phyloP scores from a whole-genome alignment of 371 early-diverging fungal genomes.

The Batrachochytrium dendrobatidis region DNA sequence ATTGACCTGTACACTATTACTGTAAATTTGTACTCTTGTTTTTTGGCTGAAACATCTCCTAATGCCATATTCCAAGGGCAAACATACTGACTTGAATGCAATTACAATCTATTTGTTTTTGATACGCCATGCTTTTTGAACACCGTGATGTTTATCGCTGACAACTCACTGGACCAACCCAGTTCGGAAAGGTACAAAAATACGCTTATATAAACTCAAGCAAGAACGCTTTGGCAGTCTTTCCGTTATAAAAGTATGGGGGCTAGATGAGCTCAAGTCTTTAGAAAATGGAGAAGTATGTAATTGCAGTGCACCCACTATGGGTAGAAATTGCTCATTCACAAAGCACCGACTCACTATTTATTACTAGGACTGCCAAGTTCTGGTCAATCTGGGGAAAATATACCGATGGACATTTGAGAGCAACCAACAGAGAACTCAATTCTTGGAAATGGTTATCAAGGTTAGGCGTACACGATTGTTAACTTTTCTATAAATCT shows the following conservation, averaged over 20 bases:
- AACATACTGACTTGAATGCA: too few relatives aligned
- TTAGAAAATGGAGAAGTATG: conserved; percentile 32
- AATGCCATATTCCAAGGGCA: too few relatives aligned
- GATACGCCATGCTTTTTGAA: too few relatives aligned
- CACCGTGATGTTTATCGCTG: too few relatives aligned
- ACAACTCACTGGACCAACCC: background rate
- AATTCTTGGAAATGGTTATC: conserved; percentile 28
- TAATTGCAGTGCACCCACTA: background rate
- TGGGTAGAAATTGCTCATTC: background rate
- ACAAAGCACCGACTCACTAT: background rate
- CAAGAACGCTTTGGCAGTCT: conserved; percentile 17
- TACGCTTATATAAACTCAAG: conserved; percentile 32
- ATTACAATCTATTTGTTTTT: too few relatives aligned
- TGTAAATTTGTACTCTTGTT: background rate
- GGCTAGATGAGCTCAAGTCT: conserved; percentile 36
- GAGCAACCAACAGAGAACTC: conserved; percentile 20
- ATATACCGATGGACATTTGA: conserved; percentile 34
- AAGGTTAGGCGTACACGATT: conserved; percentile 17
- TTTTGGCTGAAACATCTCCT: background rate
- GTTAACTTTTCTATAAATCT: background rate
- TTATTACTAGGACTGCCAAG: conserved; percentile 19
- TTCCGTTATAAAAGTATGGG: conserved; percentile 33
- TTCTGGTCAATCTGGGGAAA: conserved; percentile 26
- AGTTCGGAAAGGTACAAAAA: conserved; percentile 27
- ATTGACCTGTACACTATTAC: conserved; percentile 28